Conservation (phyloP, 129 eudicot species). For the Lonicera japonica region DNA sequence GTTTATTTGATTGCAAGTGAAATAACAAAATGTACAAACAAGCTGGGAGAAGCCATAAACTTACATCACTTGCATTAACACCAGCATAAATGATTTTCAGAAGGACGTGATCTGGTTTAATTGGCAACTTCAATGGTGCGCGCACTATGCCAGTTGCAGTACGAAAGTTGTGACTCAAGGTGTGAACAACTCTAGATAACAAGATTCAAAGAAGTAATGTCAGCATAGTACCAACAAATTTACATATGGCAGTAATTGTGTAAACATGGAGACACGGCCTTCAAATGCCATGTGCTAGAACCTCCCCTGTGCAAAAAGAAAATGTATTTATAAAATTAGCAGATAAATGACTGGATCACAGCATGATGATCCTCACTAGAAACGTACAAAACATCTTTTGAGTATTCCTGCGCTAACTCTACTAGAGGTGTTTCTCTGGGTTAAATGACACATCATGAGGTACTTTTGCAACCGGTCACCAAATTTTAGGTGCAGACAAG, state of each 20-base stretch:
- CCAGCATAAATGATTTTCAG: conserved; percentile 89
- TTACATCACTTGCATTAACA: conserved; percentile 96
- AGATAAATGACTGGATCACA: too few relatives aligned
- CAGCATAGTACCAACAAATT: conserved; percentile 3
- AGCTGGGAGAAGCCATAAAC: conserved; percentile 18
- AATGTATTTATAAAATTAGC: too few relatives aligned
- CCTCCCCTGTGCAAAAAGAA: too few relatives aligned
- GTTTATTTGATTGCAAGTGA: not conserved
- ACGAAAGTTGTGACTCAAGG: conserved; percentile 78
- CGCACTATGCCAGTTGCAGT: conserved; percentile 63
- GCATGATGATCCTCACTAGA: too few relatives aligned
- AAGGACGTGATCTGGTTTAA: conserved; percentile 72
- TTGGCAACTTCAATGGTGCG: conserved; percentile 53
- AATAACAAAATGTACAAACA: not conserved
- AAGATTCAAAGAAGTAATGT: conserved; percentile 11
- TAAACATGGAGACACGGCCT: not conserved
- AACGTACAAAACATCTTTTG: too few relatives aligned
- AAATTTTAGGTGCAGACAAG: too few relatives aligned
- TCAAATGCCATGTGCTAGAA: too few relatives aligned
- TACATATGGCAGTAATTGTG: not conserved
- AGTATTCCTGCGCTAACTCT: too few relatives aligned
- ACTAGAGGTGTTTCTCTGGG: too few relatives aligned
- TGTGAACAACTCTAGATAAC: conserved; percentile 68
- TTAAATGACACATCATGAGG: too few relatives aligned
- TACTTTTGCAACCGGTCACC: too few relatives aligned